phyloP scores from a whole-genome alignment of 169 alveolate genomes.

The Plasmodium vinckei region DNA sequence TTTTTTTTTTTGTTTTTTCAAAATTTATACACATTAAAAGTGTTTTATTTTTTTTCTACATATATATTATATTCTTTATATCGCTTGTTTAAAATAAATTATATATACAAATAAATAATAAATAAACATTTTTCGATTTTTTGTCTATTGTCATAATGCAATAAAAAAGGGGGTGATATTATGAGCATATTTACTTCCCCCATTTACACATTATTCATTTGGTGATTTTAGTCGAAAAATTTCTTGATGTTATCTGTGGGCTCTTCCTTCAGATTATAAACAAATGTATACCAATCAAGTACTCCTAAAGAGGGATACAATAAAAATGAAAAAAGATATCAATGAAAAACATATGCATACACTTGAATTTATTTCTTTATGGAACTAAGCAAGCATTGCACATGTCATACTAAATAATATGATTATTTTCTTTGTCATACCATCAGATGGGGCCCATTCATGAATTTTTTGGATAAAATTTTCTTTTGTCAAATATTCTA shows the following conservation, averaged over 20 bases:
- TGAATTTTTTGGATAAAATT: slow-evolving; percentile 58
- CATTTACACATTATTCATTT: not conserved
- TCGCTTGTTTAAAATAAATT: no score
- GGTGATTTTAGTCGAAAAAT: slow-evolving; percentile 27
- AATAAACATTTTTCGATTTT: no score
- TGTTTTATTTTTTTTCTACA: no score
- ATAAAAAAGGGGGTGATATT: no score
- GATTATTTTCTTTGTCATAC: slow-evolving; percentile 3
- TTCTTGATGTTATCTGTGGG: slow-evolving; percentile 69
- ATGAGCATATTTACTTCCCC: no score
- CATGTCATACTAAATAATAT: no score
- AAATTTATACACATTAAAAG: no score
- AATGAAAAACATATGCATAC: not conserved
- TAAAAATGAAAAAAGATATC: slow-evolving; percentile 1
- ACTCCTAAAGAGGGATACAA: slow-evolving; percentile 20
- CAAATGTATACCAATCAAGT: slow-evolving; percentile 75
- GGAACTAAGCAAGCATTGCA: no score
- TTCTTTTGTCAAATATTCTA: slow-evolving; percentile 47
- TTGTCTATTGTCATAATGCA: no score
- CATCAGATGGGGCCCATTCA: slow-evolving; percentile 78
- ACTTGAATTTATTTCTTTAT: not conserved
- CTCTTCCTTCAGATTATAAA: slow-evolving; percentile 63
- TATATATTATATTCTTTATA: no score
- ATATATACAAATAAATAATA: no score
- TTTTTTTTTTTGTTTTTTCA: no score